These are phyloP conservation scores for Saccharomycopsis olivae DNA, from an alignment of 805 yeast genomes.

Conservation along the genomic window DNA sequence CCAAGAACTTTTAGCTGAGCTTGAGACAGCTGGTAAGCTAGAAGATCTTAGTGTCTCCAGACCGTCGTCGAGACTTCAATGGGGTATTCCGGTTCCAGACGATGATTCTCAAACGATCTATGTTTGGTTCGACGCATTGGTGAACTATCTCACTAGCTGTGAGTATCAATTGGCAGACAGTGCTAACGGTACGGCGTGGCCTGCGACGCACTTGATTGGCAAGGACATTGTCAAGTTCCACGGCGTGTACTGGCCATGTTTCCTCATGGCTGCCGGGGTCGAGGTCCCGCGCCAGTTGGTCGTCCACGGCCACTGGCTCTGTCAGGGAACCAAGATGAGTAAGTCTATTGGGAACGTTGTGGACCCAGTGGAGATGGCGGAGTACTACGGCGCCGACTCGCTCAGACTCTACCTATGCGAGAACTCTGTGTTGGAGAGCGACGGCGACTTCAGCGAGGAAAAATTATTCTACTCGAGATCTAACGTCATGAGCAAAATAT, in stretches of 20 bases:
- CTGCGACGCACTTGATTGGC: slow-evolving; percentile 77
- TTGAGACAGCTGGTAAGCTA: slow-evolving; percentile 34
- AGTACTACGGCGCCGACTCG: slow-evolving; percentile 59
- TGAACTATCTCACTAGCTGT: slow-evolving; percentile 69
- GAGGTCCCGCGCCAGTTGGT: slow-evolving; percentile 63
- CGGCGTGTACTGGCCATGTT: slow-evolving; percentile 89
- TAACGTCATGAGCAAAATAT: slow-evolving; percentile 69
- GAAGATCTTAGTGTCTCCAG: slow-evolving; percentile 80
- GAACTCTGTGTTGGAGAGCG: slow-evolving; percentile 64
- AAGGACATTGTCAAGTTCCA: slow-evolving; percentile 88
- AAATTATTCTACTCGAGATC: slow-evolving; percentile 43
- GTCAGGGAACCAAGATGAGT: slow-evolving; percentile 87
- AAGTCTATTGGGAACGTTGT: slow-evolving; percentile 89
- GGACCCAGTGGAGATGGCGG: slow-evolving; percentile 65
- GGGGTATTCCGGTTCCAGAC: slow-evolving; percentile 89
- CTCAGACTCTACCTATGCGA: slow-evolving; percentile 68
- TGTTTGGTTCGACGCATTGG: slow-evolving; percentile 95
- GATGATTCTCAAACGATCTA: slow-evolving; percentile 73
- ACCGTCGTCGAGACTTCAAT: slow-evolving; percentile 61
- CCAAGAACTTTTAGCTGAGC: slow-evolving; percentile 44
- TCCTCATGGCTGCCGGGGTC: slow-evolving; percentile 72
- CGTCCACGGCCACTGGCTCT: slow-evolving; percentile 92
- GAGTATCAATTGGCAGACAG: slow-evolving; percentile 37
- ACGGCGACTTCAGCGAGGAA: slow-evolving; percentile 66
- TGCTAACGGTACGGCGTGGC: slow-evolving; percentile 33